Conservation (phyloP, 495 filamentous ascomycete genomes). For the Talaromyces ruber region DNA sequence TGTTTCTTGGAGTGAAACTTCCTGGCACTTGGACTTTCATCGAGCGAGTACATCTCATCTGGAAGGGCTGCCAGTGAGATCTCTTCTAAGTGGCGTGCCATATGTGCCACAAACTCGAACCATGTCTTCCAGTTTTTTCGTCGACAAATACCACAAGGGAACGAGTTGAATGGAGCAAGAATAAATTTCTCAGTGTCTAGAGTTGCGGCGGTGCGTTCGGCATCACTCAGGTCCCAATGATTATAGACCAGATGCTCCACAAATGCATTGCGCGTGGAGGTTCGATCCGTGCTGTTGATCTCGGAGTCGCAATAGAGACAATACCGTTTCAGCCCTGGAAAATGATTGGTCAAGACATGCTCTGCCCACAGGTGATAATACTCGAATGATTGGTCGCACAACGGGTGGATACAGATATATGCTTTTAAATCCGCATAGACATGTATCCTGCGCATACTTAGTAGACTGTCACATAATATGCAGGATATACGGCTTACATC, state of each 20-base stretch:
- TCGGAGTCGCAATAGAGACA: background rate
- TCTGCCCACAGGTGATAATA: constrained; percentile 1
- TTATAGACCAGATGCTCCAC: constrained; percentile 1
- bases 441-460: background rate
- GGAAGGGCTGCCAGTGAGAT: background rate
- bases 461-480: background rate
- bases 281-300: background rate
- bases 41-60: background rate
- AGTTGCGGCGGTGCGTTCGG: background rate
- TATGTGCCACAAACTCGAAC: background rate
- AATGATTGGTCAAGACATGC: background rate
- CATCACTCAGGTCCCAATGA: background rate
- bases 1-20: background rate
- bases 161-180: background rate
- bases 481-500: background rate
- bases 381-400: background rate
- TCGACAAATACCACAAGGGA: background rate
- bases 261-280: background rate
- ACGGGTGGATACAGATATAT: background rate
- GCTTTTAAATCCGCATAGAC: constrained; percentile 3
- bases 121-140: background rate
- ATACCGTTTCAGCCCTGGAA: background rate
- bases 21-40: background rate
- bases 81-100: constrained; percentile 1
- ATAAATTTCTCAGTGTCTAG: background rate